Conservation (phyloP, 2,329 filamentous ascomycete species). For the Harringtonia aguacate region DNA sequence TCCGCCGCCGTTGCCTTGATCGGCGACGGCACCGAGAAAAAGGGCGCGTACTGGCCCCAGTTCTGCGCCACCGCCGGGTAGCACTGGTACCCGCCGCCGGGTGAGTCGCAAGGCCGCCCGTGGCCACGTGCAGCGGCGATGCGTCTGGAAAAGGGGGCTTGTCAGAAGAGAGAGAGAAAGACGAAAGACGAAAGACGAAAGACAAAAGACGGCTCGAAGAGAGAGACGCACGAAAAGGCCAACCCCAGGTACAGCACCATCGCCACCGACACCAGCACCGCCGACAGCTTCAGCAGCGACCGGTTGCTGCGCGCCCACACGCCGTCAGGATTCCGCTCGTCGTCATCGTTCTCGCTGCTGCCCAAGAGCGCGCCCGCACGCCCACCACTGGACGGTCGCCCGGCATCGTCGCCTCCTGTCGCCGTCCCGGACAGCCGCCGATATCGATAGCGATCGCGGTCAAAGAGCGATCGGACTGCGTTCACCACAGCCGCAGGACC, state of each 20-base stretch:
- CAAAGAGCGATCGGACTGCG: slow-evolving; percentile 1
- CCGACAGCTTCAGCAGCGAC: slow-evolving; percentile 12
- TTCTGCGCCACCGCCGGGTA: slow-evolving; percentile 48
- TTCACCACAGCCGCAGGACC: slow-evolving; percentile 9
- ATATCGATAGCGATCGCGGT: background rate
- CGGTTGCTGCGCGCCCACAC: slow-evolving; percentile 6
- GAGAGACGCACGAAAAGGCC: slow-evolving; percentile 14
- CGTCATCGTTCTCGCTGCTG: background rate
- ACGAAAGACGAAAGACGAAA: background rate
- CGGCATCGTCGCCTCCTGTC: background rate
- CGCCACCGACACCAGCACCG: slow-evolving; percentile 12
- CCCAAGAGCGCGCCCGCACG: too few species aligned
- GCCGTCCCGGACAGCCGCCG: background rate
- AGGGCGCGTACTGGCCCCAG: slow-evolving; percentile 87
- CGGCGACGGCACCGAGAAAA: slow-evolving; percentile 63
- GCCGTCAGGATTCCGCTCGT: background rate
- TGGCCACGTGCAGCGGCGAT: background rate
- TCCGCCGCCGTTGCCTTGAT: too few species aligned
- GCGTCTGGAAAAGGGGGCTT: background rate
- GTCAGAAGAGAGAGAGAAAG: background rate
- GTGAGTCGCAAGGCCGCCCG: slow-evolving; percentile 35
- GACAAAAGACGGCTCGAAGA: background rate
- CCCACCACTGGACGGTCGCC: background rate
- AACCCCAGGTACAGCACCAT: slow-evolving; percentile 14
- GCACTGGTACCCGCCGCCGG: slow-evolving; percentile 52